phyloP scores from a whole-genome alignment of 176 grass and related monocot species.

The Oryza brachyantha region DNA sequence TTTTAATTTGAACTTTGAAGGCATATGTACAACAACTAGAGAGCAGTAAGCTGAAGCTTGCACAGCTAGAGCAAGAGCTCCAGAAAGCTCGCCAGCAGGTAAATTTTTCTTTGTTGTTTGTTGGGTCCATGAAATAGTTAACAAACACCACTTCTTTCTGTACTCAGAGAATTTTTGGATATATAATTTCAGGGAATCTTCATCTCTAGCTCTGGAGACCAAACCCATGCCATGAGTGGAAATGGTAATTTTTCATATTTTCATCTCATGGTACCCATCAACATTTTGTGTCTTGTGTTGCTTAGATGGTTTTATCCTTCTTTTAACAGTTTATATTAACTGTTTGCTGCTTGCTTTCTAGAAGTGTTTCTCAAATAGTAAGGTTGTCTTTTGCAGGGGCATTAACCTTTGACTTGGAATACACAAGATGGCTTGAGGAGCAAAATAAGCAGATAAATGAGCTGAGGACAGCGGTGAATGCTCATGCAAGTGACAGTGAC shows the following conservation, averaged over 20 bases:
- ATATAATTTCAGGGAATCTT: slow-evolving; percentile 57
- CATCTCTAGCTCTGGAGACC: slow-evolving; percentile 73
- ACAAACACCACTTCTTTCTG: not conserved
- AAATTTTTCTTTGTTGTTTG: slow-evolving; percentile 18
- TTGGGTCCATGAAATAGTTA: not conserved
- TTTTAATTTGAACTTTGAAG: slow-evolving; percentile 40
- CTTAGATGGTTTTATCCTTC: not conserved
- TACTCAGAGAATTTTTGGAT: slow-evolving; percentile 10
- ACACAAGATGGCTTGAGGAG: slow-evolving; percentile 59
- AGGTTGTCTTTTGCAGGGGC: slow-evolving; percentile 38
- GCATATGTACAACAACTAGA: slow-evolving; percentile 82
- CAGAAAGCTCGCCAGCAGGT: slow-evolving; percentile 77
- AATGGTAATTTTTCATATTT: slow-evolving; percentile 41
- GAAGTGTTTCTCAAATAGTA: slow-evolving; percentile 14
- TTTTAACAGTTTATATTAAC: slow-evolving; percentile 14
- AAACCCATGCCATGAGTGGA: slow-evolving; percentile 63
- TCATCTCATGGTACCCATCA: not conserved
- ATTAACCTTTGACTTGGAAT: slow-evolving; percentile 53
- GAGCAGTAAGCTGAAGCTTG: slow-evolving; percentile 76
- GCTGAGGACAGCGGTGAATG: slow-evolving; percentile 57
- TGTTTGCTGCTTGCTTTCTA: not conserved
- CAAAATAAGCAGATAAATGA: slow-evolving; percentile 62
- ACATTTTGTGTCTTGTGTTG: slow-evolving; percentile 2
- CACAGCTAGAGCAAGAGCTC: slow-evolving; percentile 69
- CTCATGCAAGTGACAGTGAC: slow-evolving; percentile 65